Evolutionary conservation across 2,329 filamentous ascomycete species (phyloP).

Genomic region (Cyanodermella asteris): DNA sequence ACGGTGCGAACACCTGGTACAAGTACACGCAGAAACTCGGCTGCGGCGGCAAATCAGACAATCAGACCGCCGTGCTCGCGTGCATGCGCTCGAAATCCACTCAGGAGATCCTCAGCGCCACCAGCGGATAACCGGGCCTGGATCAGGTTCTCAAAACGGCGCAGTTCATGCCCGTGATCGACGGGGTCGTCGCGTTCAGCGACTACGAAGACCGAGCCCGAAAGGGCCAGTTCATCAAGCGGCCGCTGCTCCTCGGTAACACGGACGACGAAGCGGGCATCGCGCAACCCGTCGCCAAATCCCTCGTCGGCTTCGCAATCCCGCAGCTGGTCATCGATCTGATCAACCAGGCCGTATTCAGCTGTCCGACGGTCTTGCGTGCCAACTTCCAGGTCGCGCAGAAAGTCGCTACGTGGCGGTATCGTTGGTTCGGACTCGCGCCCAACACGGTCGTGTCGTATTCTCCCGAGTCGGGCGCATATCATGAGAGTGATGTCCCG

Average conservation of each 20-base stretch:
- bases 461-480: slow-evolving; percentile 8
- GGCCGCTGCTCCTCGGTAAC: slow-evolving; percentile 19
- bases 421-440: slow-evolving; percentile 6
- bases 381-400: slow-evolving; percentile 5
- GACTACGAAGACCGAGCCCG: slow-evolving; percentile 7
- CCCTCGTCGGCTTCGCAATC: slow-evolving; percentile 5
- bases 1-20: slow-evolving; percentile 10
- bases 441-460: slow-evolving; percentile 6
- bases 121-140: slow-evolving; percentile 10
- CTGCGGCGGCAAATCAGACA: slow-evolving; percentile 1
- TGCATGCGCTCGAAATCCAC: slow-evolving; percentile 10
- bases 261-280: slow-evolving; percentile 10
- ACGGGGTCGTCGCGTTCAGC: slow-evolving; percentile 12
- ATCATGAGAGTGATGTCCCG: slow-evolving; percentile 5
- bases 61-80: slow-evolving; percentile 12
- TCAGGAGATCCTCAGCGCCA: slow-evolving; percentile 11
- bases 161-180: slow-evolving; percentile 9
- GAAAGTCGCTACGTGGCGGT: slow-evolving; percentile 11
- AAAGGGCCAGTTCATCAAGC: not conserved
- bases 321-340: slow-evolving; percentile 5
- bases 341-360: slow-evolving; percentile 9
- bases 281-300: slow-evolving; percentile 7
- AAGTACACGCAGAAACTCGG: slow-evolving; percentile 1
- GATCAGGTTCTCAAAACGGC: not conserved
- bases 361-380: slow-evolving; percentile 9